Base-by-base conservation (phyloP, 768 basidiomycete genomes). In the Boletus patriciae region DNA sequence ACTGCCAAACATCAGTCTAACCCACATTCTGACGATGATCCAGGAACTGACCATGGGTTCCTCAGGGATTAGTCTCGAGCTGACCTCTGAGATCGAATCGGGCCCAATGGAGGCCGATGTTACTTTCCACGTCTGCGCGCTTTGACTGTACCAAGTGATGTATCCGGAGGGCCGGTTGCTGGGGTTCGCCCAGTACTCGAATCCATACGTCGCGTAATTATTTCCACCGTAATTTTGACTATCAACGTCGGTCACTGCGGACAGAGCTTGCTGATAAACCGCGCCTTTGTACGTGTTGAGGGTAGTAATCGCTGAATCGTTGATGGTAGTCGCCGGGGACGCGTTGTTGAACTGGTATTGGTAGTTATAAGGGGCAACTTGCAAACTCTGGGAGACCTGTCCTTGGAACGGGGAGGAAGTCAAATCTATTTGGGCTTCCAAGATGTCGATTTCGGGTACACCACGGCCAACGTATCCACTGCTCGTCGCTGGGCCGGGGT, bases 381-480 rank as follows among this genome's bases (percentile, higher is more conserved):
- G 93, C 66, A 82, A 81, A 63, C 85, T 88, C 73, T 95, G 94
- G 2, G 91, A 92, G 2, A 87, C 88, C 62, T 87, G 77, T 41
- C 83, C 90, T 67, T 74, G 64, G 63, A 82, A 79, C 5, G 73
- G 68, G 62, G 80, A 77, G 9, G 72, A 56, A 53, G 50, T 58
- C 6, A 78, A 63, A 63, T 93, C 77, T 56, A 87, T 74, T 70
- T 94, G 88, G 0, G 92, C 85, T 76, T 98, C 95, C 55, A 96
- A 68, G 57, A 98, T 80, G 72, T 98, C 95, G 63, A 98, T 93
- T 76, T 98, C 96, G 2, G 96, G 95, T 2, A 88, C 91, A 33
- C 85, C 85, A 50, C 95, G 84, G 19, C 86, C 86, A 16, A 74
- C 76, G 29, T 72, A 78, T 52, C 79, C 78, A 38, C 65, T 78